Base-by-base conservation (phyloP, 257 asterid species). In the Gentiana dahurica region DNA sequence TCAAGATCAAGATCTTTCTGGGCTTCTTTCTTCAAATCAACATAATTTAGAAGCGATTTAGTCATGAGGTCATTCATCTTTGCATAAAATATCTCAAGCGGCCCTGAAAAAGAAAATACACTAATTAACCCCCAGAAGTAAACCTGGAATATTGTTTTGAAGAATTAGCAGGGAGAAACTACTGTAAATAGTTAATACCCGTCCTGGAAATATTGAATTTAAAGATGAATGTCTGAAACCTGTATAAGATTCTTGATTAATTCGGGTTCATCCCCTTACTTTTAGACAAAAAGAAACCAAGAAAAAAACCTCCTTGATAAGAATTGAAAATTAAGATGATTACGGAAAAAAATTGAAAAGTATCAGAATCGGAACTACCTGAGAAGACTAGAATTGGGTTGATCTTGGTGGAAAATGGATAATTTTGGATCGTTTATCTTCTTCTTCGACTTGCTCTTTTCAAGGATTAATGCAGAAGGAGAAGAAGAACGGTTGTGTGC, bases 41-140 rank as follows among this genome's bases (percentile, higher is more conserved):
- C 85, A 60, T 86, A 90, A 74, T 79, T 76, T 61, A 75, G 47
- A 63, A 86, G 86, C 15, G 96, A 90, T 36, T 75, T 82, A 0
- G 89, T 84, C 94, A 90, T 80, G 4, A 90, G 87, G 81, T 90
- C 91, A 66, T 90, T 90, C 95, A 89, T 89, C 71, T 75, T 81
- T 38, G 8, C 55, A 0, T 32, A 24, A 57, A 57, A 57, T 60
- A 9, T 57, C 62, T 56, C 67, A 50, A 63, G 59, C 64, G 58
- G 52, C 55, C 55, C 50, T 51, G 44, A 60, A 36, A 54, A 64
- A 59, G 8, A 43, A 38, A 41, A 41, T 2, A 24, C 46, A 41
- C 46, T 41, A 41, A 5, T 41, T 7, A 5, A 54, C 36, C 13
- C 53, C 36, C 24, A 50, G 8, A 3, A 48, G 43, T n/a, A 41